Conservation (phyloP, 306 rosid genomes). For the Cucurbita maxima region DNA sequence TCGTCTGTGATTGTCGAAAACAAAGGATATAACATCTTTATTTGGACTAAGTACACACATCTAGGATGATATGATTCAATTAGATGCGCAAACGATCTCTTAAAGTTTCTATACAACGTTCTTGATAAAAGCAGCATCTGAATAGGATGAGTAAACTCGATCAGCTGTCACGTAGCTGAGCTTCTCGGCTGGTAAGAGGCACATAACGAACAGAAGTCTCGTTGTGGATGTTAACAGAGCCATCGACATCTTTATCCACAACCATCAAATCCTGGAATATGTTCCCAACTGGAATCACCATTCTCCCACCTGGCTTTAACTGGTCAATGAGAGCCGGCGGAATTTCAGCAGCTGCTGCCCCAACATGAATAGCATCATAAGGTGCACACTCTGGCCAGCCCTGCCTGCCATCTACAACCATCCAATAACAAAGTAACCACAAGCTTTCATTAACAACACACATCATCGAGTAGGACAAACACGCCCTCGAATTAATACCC, state of each 20-base stretch:
- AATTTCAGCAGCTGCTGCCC: slow-evolving; percentile 87
- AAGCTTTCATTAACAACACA: neutral
- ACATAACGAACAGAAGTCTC: slow-evolving; percentile 81
- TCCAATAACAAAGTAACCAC: neutral
- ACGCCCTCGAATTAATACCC: neutral
- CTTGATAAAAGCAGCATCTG: neutral
- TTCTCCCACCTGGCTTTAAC: slow-evolving; percentile 86
- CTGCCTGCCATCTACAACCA: slow-evolving; percentile 64
- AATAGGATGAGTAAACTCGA: no score
- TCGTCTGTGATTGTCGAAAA: neutral
- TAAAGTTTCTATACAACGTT: neutral
- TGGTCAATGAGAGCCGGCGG: slow-evolving; percentile 74
- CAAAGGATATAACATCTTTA: neutral
- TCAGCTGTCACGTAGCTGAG: slow-evolving; percentile 45
- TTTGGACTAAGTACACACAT: neutral
- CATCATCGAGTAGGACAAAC: neutral
- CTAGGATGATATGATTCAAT: neutral
- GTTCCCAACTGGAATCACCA: slow-evolving; percentile 93
- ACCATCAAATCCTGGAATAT: slow-evolving; percentile 68
- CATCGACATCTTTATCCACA: slow-evolving; percentile 71
- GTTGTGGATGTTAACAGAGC: slow-evolving; percentile 37
- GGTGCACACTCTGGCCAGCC: slow-evolving; percentile 80
- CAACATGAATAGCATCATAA: slow-evolving; percentile 93
- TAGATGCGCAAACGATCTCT: neutral
- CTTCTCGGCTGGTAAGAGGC: slow-evolving; percentile 82